These are phyloP conservation scores for Dalbergia cochinchinensis DNA, from an alignment of 306 rosid species.

Conservation along the genomic window DNA sequence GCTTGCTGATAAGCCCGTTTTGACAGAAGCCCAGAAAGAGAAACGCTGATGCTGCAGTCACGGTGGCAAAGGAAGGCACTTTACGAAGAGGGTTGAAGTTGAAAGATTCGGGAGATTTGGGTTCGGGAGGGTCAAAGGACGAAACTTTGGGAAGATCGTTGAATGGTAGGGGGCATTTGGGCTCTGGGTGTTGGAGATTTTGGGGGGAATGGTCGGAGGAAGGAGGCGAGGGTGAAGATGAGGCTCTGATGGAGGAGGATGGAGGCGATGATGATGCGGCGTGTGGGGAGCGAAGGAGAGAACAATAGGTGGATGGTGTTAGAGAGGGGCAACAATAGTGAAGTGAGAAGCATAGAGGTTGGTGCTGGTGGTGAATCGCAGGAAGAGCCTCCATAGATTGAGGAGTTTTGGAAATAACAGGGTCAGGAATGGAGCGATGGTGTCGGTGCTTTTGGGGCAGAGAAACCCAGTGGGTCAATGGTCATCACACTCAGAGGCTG, in stretches of 20 bases:
- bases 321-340: conserved; percentile 26
- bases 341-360: neutral
- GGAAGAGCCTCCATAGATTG: conserved; percentile 31
- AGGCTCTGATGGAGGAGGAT: conserved; percentile 43
- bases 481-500: too few species aligned
- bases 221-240: conserved; percentile 33
- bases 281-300: conserved; percentile 44
- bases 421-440: neutral
- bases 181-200: conserved; percentile 34
- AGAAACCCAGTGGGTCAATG: too few species aligned
- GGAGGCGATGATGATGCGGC: neutral
- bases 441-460: too few species aligned
- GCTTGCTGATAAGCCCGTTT: conserved; percentile 10
- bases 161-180: neutral
- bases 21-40: conserved; percentile 42
- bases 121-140: conserved; percentile 7
- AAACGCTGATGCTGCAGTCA: conserved; percentile 49
- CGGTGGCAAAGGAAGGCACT: conserved; percentile 17
- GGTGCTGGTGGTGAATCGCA: conserved; percentile 19
- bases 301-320: conserved; percentile 18
- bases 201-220: conserved; percentile 34
- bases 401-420: neutral
- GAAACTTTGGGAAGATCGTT: conserved; percentile 19
- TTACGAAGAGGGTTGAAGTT: neutral
- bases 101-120: conserved; percentile 6